phyloP scores from a whole-genome alignment of 805 yeast genomes.

The Candida loeiensis region DNA sequence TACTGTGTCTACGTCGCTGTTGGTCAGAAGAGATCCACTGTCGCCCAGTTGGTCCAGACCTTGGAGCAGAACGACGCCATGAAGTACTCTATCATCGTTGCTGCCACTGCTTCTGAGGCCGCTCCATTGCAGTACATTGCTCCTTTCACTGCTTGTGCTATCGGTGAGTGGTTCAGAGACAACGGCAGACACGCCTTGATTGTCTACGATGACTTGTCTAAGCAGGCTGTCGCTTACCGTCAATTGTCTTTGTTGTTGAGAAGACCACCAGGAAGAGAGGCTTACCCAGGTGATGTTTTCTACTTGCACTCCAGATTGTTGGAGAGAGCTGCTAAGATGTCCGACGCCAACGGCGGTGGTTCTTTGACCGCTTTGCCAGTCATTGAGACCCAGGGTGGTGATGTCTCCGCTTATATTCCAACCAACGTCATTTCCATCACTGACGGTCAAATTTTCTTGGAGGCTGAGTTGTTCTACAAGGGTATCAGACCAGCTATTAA shows the following conservation, averaged over 20 bases:
- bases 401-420: conserved; percentile 96
- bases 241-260: conserved; percentile 96
- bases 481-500: conserved; percentile 99
- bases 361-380: conserved; percentile 94
- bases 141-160: conserved; percentile 99
- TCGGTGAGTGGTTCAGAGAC: conserved; percentile 99
- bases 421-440: conserved; percentile 97
- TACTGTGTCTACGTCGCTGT: conserved; percentile 99
- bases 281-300: conserved; percentile 96
- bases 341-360: conserved; percentile 85
- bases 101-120: conserved; percentile 99
- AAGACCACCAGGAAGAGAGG: conserved; percentile 97
- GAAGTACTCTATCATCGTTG: conserved; percentile 96
- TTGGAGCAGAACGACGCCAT: conserved; percentile 97
- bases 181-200: conserved; percentile 97
- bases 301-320: conserved; percentile 91
- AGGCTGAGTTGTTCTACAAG: conserved; percentile 99
- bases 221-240: conserved; percentile 99
- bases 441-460: conserved; percentile 97
- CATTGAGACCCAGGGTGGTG: conserved; percentile 99
- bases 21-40: conserved; percentile 99
- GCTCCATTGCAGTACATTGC: conserved; percentile 99
- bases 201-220: conserved; percentile 96
- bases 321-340: conserved; percentile 98
- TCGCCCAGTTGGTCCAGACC: conserved; percentile 98